Percentiles rank a stretch among this genome's conserved stretches.
Evolutionary conservation across 371 early-diverging fungal genomes (phyloP).

Genomic region (Haplosporangium sp.): DNA sequence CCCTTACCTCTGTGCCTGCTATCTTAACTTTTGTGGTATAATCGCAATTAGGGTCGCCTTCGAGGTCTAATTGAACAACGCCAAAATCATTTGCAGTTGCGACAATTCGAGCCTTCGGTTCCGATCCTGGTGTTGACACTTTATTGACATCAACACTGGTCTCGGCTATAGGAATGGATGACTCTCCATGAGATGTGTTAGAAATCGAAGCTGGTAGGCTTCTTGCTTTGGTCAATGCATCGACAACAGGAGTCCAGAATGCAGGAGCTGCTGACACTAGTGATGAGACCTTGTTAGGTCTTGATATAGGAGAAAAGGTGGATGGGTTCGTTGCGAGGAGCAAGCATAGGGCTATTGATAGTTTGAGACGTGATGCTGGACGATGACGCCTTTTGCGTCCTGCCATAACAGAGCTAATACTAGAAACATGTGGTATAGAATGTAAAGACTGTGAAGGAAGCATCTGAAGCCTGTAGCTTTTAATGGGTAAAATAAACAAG

Average conservation of each 20-base stretch:
- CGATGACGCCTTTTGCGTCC: neutral
- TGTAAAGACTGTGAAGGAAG: neutral
- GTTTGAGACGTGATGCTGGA: neutral
- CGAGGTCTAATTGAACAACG: constrained; percentile 44
- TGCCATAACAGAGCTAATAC: neutral
- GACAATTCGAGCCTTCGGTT: neutral
- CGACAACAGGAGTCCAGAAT: constrained; percentile 33
- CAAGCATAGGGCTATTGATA: constrained; percentile 18
- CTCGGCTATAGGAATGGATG: neutral
- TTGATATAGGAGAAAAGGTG: neutral
- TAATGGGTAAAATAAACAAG: neutral
- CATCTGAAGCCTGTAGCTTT: neutral
- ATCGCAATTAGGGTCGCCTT: constrained; percentile 54
- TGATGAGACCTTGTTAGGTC: neutral
- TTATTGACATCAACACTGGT: neutral
- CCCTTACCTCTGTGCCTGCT: constrained; percentile 42
- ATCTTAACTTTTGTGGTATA: constrained; percentile 48
- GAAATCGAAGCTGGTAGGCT: constrained; percentile 1
- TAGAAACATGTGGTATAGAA: neutral
- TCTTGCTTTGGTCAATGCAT: constrained; percentile 5
- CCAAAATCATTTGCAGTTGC: constrained; percentile 31
- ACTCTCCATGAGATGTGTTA: neutral
- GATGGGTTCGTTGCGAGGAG: constrained; percentile 18
- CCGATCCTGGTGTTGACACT: neutral
- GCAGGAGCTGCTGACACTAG: constrained; percentile 30